Percentiles rank a stretch among this genome's conserved stretches.
phyloP scores from a whole-genome alignment of 2,329 filamentous ascomycete genomes.

The Stagonosporopsis tanaceti region DNA sequence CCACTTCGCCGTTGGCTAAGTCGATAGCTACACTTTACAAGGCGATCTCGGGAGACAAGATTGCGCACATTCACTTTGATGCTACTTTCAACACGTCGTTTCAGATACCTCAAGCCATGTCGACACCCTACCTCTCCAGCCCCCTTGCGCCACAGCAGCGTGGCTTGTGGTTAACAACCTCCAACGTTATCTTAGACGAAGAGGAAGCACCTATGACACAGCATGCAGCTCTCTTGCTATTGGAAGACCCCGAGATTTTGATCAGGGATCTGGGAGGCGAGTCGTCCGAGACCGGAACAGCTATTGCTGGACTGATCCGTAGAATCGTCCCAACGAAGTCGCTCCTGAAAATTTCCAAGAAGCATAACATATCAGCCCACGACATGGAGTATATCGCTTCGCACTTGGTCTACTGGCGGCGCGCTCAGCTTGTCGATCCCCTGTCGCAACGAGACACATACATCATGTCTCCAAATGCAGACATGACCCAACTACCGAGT shows the following conservation, averaged over 20 bases:
- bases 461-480: constrained; percentile 88
- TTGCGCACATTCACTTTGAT: constrained; percentile 82
- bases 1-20: constrained; percentile 78
- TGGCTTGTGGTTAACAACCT: constrained; percentile 86
- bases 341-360: constrained; percentile 75
- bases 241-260: constrained; percentile 83
- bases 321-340: constrained; percentile 68
- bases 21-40: constrained; percentile 85
- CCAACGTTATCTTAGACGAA: constrained; percentile 75
- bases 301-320: constrained; percentile 76
- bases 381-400: constrained; percentile 88
- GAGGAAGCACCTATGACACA: constrained; percentile 78
- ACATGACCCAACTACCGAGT: constrained; percentile 73
- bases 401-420: constrained; percentile 95
- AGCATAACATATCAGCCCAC: constrained; percentile 74
- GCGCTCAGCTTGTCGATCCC: constrained; percentile 88
- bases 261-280: constrained; percentile 74
- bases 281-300: constrained; percentile 75
- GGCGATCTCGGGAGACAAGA: constrained; percentile 82
- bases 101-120: constrained; percentile 69
- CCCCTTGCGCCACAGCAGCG: constrained; percentile 73
- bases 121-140: constrained; percentile 75
- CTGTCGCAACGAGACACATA: constrained; percentile 90
- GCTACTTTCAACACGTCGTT: constrained; percentile 67
- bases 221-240: constrained; percentile 84